Conservation (phyloP, 2,329 filamentous ascomycete species). For the Aspergillus hortae region DNA sequence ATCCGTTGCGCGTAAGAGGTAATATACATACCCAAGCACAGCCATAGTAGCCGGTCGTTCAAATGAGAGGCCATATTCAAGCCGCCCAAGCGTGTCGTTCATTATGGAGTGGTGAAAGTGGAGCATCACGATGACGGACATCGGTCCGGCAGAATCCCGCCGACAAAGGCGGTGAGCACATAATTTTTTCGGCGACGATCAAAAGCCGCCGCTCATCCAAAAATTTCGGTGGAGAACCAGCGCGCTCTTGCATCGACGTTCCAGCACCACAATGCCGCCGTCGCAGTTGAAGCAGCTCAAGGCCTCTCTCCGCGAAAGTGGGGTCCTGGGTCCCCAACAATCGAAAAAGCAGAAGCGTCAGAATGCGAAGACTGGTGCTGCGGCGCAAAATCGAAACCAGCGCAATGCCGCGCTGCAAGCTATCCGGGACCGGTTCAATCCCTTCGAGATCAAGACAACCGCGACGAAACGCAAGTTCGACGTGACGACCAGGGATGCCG, state of each 20-base stretch:
- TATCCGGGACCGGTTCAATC: conserved; percentile 96
- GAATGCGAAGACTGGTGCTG: conserved; percentile 62
- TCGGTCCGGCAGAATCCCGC: conserved; percentile 27
- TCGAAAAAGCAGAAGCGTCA: conserved; percentile 92
- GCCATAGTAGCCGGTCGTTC: conserved; percentile 37
- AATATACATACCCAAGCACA: conserved; percentile 32
- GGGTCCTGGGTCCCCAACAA: conserved; percentile 84
- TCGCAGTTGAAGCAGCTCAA: conserved; percentile 97
- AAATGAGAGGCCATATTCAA: conserved; percentile 32
- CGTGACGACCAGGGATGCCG: conserved; percentile 63
- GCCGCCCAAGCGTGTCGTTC: neutral
- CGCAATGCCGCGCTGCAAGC: conserved; percentile 73
- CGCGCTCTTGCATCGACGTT: conserved; percentile 10
- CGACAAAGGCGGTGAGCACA: conserved; percentile 30
- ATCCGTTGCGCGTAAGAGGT: neutral
- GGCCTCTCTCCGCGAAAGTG: conserved; percentile 81
- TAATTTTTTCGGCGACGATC: conserved; percentile 27
- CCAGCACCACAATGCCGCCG: conserved; percentile 67
- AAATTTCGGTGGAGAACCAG: conserved; percentile 25
- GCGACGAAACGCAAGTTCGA: conserved; percentile 79
- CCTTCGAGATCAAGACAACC: conserved; percentile 87
- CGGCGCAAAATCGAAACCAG: conserved; percentile 70
- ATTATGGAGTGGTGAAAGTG: conserved; percentile 10
- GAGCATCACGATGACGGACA: conserved; percentile 18
- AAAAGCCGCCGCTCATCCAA: conserved; percentile 13